Evolutionary conservation across 1,284 basidiomycete species (phyloP), one percentile per base, ranked within the genome.

Genomic region (Apiotrichum gracile): DNA sequence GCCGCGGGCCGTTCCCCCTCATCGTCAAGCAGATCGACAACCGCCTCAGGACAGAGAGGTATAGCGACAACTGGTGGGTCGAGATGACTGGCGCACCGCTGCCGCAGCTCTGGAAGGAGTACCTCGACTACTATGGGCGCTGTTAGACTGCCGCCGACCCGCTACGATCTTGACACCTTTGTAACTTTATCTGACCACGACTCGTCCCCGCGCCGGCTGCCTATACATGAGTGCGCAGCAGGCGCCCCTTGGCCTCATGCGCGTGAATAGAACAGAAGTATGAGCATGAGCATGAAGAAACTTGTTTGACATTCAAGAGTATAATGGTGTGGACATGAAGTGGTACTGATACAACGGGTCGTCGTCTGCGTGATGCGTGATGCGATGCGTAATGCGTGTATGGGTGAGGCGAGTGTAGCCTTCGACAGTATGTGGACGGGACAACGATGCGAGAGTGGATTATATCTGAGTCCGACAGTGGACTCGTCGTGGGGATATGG

Each of bases 1-100:
- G 63, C 43, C 59, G 61, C 24, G 61, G 62, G 5, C 65, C 66
- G 21, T 61, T 61, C 45, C 65, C 65, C 6, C 58, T 67, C 42
- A 39, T 70, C 14, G 52, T 70, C 12, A 47, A 47, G 13, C 37
- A 49, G 13, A 49, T 70, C n/a, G 62, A 70, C 49, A 47, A 52
- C 10, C 44, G 63, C 14, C 45, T 70, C 48, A 55, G 58, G 25
- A 49, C 60, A 34, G 61, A 64, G 43, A 47, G 47, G 49, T 70
- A 61, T 51, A 25, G 47, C 19, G 61, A 67, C 24, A 29, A 17
- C 7, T 68, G 65, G 61, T 70, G 65, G 66, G 34, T 51, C n/a
- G 61, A 66, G 49, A 55, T 64, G 53, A 62, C 65, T 13, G 66
- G 68, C 21, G 52, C 50, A 19, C 42, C 42, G 9, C 49, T 70